Percentiles rank a stretch among this genome's conserved stretches.
phyloP scores from a whole-genome alignment of 805 yeast genomes.

The Kodamaea kaohsiungensis region DNA sequence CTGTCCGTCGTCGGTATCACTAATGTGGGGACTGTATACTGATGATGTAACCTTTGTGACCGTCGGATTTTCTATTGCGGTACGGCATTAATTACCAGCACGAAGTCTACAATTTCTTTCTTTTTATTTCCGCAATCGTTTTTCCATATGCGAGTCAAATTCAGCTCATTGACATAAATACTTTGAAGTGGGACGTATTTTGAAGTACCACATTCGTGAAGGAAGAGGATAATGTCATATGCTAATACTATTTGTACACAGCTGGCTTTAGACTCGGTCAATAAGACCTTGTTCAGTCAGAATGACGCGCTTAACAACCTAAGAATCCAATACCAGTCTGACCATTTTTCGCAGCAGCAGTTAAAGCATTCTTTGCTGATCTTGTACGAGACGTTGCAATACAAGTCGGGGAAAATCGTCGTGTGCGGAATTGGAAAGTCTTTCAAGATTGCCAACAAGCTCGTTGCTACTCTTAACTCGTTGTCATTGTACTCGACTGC shows the following conservation, averaged over 20 bases:
- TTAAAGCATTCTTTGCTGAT: conserved; percentile 44
- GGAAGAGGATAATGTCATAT: neutral
- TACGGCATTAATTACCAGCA: neutral
- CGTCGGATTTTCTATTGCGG: neutral
- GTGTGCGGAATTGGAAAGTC: conserved; percentile 86
- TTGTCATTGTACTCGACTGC: conserved; percentile 66
- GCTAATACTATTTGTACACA: neutral
- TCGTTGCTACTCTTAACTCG: conserved; percentile 82
- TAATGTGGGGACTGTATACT: neutral
- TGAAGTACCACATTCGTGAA: neutral
- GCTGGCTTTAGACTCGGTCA: conserved; percentile 34
- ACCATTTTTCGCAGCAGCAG: conserved; percentile 47
- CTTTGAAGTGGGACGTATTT: neutral
- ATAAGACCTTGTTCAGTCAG: conserved; percentile 46
- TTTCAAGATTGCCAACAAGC: conserved; percentile 72
- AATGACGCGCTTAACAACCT: conserved; percentile 49
- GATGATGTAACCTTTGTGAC: neutral
- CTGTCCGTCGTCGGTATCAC: neutral
- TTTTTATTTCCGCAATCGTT: neutral
- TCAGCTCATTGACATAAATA: neutral
- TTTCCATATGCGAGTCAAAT: neutral
- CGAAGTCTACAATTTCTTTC: neutral
- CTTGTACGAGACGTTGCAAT: conserved; percentile 25
- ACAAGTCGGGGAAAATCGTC: conserved; percentile 65
- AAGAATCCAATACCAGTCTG: conserved; percentile 45